A percentile compares a stretch with the other conserved stretches of the same genome.
phyloP scores from a whole-genome alignment of 768 basidiomycete species.

The Filobasidium wieringae region DNA sequence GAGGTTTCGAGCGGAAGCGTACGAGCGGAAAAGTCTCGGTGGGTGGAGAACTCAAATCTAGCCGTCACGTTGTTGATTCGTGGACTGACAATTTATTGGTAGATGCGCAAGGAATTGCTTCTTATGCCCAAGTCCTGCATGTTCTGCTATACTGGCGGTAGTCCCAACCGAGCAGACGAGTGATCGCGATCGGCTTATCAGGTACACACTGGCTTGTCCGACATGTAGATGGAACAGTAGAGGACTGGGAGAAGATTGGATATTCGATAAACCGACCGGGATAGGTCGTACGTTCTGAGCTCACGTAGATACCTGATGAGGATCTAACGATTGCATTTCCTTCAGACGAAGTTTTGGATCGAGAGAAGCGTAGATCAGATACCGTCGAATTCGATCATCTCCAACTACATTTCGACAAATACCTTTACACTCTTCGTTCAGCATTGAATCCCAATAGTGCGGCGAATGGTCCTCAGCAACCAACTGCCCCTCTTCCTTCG shows the following conservation, averaged over 20 bases:
- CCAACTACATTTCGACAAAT: slow-evolving; percentile 94
- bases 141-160: slow-evolving; percentile 38
- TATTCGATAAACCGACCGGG: slow-evolving; percentile 92
- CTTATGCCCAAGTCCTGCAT: slow-evolving; percentile 65
- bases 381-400: slow-evolving; percentile 76
- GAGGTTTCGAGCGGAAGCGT: slow-evolving; percentile 97
- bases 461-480: background rate
- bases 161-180: slow-evolving; percentile 54
- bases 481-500: background rate
- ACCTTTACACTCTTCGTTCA: slow-evolving; percentile 49
- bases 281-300: slow-evolving; percentile 57
- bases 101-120: slow-evolving; percentile 99
- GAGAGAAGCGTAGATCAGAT: slow-evolving; percentile 1
- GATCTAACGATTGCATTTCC: background rate
- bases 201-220: slow-evolving; percentile 77
- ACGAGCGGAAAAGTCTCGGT: slow-evolving; percentile 96
- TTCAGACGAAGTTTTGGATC: slow-evolving; percentile 10
- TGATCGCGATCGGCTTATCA: slow-evolving; percentile 34
- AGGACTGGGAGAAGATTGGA: slow-evolving; percentile 59
- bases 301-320: background rate
- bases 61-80: background rate
- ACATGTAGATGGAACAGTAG: slow-evolving; percentile 92
- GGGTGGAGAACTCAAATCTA: slow-evolving; percentile 6
- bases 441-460: slow-evolving; percentile 6
- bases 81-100: slow-evolving; percentile 5